These are phyloP conservation scores for Crithidia mellificae DNA, from an alignment of 208 protist species.

Conservation along the genomic window DNA sequence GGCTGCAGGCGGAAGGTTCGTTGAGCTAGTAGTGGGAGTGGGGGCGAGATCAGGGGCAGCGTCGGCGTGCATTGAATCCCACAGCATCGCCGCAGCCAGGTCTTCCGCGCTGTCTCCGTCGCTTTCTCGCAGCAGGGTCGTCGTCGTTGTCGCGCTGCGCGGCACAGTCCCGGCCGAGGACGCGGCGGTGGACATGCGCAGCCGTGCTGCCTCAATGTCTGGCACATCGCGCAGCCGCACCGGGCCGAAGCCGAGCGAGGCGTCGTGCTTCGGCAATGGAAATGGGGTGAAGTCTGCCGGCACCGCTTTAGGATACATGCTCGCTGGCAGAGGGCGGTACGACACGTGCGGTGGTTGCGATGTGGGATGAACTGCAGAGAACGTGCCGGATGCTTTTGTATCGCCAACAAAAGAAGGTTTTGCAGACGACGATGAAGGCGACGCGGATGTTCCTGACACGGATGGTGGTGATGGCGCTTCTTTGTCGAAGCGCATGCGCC, in stretches of 20 bases:
- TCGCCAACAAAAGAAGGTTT: too few relatives aligned
- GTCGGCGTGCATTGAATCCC: background rate
- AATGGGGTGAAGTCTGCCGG: slow-evolving; percentile 75
- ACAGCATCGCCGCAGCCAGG: background rate
- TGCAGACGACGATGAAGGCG: background rate
- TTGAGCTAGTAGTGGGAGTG: background rate
- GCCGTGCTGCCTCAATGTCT: slow-evolving; percentile 59
- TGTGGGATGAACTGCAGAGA: background rate
- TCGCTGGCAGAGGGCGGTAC: slow-evolving; percentile 45
- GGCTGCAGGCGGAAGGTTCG: background rate
- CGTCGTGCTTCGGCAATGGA: slow-evolving; percentile 84
- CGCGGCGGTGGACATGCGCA: slow-evolving; percentile 29
- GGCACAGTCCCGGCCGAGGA: background rate
- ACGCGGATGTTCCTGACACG: background rate
- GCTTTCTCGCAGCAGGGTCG: slow-evolving; percentile 7
- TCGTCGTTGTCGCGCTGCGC: background rate
- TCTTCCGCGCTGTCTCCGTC: slow-evolving; percentile 2
- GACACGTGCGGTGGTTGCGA: slow-evolving; percentile 17
- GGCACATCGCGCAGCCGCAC: slow-evolving; percentile 77
- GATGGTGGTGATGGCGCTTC: slow-evolving; percentile 8
- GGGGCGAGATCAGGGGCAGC: background rate
- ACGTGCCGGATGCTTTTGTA: too few relatives aligned
- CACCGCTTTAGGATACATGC: slow-evolving; percentile 74
- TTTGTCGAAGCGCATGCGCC: slow-evolving; percentile 51
- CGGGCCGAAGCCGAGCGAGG: slow-evolving; percentile 73